Evolutionary conservation across 192 early-diverging fungal species (phyloP), one percentile per base, ranked within the genome.

Genomic region (Coemansia sp.): DNA sequence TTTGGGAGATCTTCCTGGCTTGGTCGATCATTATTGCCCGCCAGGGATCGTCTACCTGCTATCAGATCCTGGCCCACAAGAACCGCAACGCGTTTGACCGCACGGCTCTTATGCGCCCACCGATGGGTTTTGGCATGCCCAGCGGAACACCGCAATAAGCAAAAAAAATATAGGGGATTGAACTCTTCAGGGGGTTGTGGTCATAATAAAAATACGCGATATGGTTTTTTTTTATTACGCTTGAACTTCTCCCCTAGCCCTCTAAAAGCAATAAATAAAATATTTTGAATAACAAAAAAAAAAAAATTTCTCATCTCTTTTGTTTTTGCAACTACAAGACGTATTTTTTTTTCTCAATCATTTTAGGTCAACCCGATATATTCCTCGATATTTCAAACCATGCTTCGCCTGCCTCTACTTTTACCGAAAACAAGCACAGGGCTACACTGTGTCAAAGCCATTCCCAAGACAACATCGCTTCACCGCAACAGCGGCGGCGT

Each of bases 1-100:
- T 93, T 74, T 99, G 96, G 96, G 94, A 99, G 87, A 89, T 96
- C 80, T 99, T 99, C 90, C 89, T 99, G 67, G 92, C 94, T 55
- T 99, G 94, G 92, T 96, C 94, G 49, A 88, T 90, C 65, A 96
- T 99, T 69, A 88, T 96, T 63, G 91, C 95, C 50, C 89, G 96
- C 73, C 96, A 99, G 85, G 96, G 96, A 17, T 91, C 89, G 76
- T 92, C 96, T 25, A 99, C 95, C 36, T 93, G 91, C 83, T 99
- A 92, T 91, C 94, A 96, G 86, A 91, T 99, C 72, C 85, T 94
- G 52, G 88, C 88, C 55, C 93, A 96, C 91, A 99, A 99, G 89
- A 99, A 99, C 89, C 76, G 89, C 78, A 99, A 99, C 82, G 84
- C 87, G 31, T 94, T 96, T 82, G 94, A 99, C 83, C 91, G 96